Percentiles rank a stretch among this genome's conserved stretches.
Conservation (phyloP, 306 rosid species). For the Dalbergia cochinchinensis region DNA sequence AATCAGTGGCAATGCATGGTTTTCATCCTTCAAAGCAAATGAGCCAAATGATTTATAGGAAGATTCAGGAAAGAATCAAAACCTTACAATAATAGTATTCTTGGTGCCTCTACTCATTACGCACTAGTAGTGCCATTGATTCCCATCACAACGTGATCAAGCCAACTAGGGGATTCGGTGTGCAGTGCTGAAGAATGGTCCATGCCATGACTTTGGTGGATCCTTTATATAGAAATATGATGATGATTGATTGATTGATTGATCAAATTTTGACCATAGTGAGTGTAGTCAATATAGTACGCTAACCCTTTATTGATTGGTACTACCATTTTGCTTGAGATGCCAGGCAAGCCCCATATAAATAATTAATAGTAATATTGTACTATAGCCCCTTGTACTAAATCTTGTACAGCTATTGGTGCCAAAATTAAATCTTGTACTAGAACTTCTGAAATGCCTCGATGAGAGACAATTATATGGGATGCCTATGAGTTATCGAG, state of each 20-base stretch:
- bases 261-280: background rate
- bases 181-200: background rate
- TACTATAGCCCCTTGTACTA: conserved; percentile 32
- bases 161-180: conserved; percentile 13
- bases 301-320: background rate
- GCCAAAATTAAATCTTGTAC: background rate
- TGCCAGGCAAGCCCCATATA: too few species aligned
- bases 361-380: background rate
- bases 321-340: background rate
- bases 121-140: conserved; percentile 30
- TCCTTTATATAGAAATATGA: background rate
- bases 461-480: too few species aligned
- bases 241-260: background rate
- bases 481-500: too few species aligned
- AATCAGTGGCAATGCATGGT: conserved; percentile 40
- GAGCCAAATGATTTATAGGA: background rate
- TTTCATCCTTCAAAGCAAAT: conserved; percentile 6
- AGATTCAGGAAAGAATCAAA: background rate
- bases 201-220: conserved; percentile 17
- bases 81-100: background rate
- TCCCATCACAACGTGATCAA: conserved; percentile 47
- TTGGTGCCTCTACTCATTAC: background rate
- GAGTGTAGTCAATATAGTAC: conserved; percentile 23
- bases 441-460: too few species aligned
- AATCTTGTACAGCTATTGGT: background rate